These are phyloP conservation scores for Arabidopsis suecica DNA, from an alignment of 345 rosid species.

Conservation along the genomic window DNA sequence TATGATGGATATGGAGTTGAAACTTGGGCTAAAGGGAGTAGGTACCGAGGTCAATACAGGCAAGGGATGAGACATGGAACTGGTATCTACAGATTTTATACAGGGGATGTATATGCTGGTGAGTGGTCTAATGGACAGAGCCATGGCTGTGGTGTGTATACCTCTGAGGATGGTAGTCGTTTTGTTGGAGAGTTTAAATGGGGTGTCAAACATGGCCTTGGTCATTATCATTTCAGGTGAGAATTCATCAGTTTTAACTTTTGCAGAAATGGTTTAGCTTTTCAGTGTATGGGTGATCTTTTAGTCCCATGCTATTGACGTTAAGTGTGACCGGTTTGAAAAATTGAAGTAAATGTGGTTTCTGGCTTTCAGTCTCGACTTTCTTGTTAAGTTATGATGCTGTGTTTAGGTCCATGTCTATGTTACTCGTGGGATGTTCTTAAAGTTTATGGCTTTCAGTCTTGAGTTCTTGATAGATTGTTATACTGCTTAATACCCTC, in stretches of 20 bases:
- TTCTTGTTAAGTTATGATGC: slow-evolving; percentile 29
- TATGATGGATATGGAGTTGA: slow-evolving; percentile 89
- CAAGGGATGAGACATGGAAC: slow-evolving; percentile 88
- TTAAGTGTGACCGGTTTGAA: background rate
- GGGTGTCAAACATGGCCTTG: slow-evolving; percentile 93
- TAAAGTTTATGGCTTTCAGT: slow-evolving; percentile 16
- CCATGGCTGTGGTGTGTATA: slow-evolving; percentile 82
- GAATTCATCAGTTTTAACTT: slow-evolving; percentile 19
- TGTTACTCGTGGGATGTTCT: slow-evolving; percentile 4
- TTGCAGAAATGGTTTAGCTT: slow-evolving; percentile 51
- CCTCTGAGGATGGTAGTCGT: slow-evolving; percentile 79
- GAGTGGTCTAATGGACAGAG: slow-evolving; percentile 93
- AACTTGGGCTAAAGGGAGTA: slow-evolving; percentile 89
- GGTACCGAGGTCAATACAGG: slow-evolving; percentile 80
- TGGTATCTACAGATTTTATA: slow-evolving; percentile 77
- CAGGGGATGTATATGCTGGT: slow-evolving; percentile 86
- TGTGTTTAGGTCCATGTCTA: slow-evolving; percentile 6
- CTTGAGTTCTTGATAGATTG: slow-evolving; percentile 19
- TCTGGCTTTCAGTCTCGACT: background rate
- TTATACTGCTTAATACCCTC: slow-evolving; percentile 8
- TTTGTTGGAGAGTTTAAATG: slow-evolving; percentile 86
- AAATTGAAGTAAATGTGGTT: slow-evolving; percentile 21
- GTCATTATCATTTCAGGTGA: slow-evolving; percentile 87
- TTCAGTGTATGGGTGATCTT: slow-evolving; percentile 28
- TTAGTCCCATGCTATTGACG: background rate